Evolutionary conservation across 345 rosid species (phyloP).

Genomic region (Eucalyptus dawsonii): DNA sequence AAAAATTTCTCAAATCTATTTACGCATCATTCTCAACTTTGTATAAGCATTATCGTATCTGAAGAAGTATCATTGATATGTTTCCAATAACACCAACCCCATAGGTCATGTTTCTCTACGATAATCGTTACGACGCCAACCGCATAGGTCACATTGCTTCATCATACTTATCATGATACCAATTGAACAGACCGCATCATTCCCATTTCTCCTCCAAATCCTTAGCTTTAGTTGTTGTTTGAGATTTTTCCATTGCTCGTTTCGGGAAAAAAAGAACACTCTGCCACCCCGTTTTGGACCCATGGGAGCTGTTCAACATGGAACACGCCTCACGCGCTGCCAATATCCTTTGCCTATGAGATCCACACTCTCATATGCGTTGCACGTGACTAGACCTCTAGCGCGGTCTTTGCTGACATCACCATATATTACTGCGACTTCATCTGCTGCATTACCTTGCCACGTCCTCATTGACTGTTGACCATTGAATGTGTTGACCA

Average conservation of each 20-base stretch:
- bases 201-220: not conserved
- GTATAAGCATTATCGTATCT: not conserved
- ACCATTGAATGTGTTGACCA: no score
- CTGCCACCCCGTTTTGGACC: not conserved
- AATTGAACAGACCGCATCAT: not conserved
- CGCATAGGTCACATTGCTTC: fast-evolving
- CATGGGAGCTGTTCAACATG: not conserved
- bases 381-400: no score
- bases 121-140: fast-evolving
- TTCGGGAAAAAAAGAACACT: not conserved
- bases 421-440: no score
- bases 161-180: not conserved
- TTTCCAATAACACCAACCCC: not conserved
- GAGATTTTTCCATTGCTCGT: not conserved
- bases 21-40: not conserved
- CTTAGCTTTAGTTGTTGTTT: not conserved
- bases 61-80: not conserved
- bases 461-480: no score
- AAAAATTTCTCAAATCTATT: not conserved
- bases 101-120: not conserved
- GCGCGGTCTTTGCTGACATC: no score
- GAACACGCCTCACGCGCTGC: not conserved
- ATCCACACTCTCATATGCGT: no score
- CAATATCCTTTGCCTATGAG: not conserved
- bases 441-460: no score